Evolutionary conservation across 257 asterid genomes (phyloP).

Genomic region (Solanum dulcamara): DNA sequence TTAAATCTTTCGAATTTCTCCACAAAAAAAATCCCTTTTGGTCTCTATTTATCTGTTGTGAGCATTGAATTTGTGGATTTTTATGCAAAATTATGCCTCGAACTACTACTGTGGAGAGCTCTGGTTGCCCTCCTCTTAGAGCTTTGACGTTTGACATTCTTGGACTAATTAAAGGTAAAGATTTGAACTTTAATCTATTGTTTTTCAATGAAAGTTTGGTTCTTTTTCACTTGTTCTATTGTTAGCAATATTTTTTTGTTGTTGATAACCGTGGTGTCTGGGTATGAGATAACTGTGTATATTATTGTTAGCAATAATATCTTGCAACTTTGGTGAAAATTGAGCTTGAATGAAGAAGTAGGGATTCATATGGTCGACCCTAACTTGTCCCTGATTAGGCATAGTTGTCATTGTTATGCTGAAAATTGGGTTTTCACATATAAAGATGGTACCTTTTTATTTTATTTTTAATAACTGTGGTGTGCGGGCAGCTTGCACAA

Average conservation of each 20-base stretch:
- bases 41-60: not conserved
- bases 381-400: not conserved
- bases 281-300: no score
- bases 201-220: not conserved
- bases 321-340: not conserved
- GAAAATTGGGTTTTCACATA: not conserved
- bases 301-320: not conserved
- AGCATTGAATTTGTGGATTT: not conserved
- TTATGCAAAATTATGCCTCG: slow-evolving; percentile 48
- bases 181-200: not conserved
- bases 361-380: not conserved
- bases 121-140: slow-evolving; percentile 82
- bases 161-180: slow-evolving; percentile 76
- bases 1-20: not conserved
- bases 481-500: not conserved
- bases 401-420: not conserved
- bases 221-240: not conserved
- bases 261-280: no score
- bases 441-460: not conserved
- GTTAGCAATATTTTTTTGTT: not conserved
- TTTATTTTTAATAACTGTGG: not conserved
- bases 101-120: slow-evolving; percentile 55
- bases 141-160: slow-evolving; percentile 69
- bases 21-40: not conserved
- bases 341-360: not conserved